Conservation (phyloP, 1,284 basidiomycete species). For the Apiotrichum brassicae region DNA sequence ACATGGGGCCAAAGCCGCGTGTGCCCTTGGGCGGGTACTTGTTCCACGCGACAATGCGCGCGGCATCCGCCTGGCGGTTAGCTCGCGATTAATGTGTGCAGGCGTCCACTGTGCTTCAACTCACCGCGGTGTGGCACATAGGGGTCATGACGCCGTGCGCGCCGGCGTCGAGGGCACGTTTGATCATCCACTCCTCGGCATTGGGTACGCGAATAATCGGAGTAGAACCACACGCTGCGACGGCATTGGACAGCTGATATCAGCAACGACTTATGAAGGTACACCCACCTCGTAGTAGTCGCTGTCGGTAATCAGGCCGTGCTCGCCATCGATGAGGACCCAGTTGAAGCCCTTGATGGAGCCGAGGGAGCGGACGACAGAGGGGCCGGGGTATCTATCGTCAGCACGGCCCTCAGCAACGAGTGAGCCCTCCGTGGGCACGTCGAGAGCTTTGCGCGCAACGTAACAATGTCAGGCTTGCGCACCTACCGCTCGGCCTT, state of each 20-base stretch:
- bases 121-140: slow-evolving; percentile 27
- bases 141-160: slow-evolving; percentile 32
- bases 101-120: background rate
- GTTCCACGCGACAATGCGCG: slow-evolving; percentile 15
- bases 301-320: slow-evolving; percentile 22
- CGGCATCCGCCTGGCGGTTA: slow-evolving; percentile 17
- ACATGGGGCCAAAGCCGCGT: slow-evolving; percentile 25
- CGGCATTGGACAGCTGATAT: slow-evolving; percentile 22
- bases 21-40: slow-evolving; percentile 24
- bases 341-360: slow-evolving; percentile 30
- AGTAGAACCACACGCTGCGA: slow-evolving; percentile 19
- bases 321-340: slow-evolving; percentile 29
- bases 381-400: slow-evolving; percentile 23
- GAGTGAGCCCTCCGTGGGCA: no score
- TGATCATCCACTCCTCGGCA: slow-evolving; percentile 34
- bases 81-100: background rate
- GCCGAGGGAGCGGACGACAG: slow-evolving; percentile 27
- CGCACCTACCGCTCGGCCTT: no score
- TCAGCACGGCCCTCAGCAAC: background rate
- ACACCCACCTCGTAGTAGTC: slow-evolving; percentile 22
- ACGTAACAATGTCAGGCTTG: no score
- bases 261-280: background rate
- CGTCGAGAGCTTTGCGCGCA: no score
- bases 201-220: slow-evolving; percentile 41
- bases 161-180: slow-evolving; percentile 42